Evolutionary conservation across 306 rosid genomes (phyloP).

Genomic region (Gynostemma pentaphyllum): DNA sequence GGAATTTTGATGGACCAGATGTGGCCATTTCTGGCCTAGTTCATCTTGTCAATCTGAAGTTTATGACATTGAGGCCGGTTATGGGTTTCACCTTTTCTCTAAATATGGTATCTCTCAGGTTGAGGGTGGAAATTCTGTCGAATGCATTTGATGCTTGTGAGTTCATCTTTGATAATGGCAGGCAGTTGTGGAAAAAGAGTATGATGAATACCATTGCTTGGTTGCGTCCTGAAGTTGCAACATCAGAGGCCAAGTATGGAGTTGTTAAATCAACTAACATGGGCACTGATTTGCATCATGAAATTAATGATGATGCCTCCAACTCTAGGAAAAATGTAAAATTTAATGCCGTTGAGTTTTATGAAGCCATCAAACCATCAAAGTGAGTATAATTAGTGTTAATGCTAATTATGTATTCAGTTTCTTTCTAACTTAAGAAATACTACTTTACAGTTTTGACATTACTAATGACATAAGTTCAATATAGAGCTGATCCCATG

Average conservation of each 20-base stretch:
- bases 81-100: constrained; percentile 31
- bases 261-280: constrained; percentile 28
- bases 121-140: constrained; percentile 66
- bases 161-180: constrained; percentile 56
- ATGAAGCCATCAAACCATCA: constrained; percentile 88
- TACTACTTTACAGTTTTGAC: neutral
- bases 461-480: constrained; percentile 9
- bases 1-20: constrained; percentile 75
- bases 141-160: constrained; percentile 62
- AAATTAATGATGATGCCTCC: constrained; percentile 22
- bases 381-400: constrained; percentile 49
- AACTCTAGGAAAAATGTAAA: constrained; percentile 24
- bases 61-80: constrained; percentile 57
- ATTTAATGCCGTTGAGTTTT: constrained; percentile 66
- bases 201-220: constrained; percentile 79
- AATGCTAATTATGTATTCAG: neutral
- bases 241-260: constrained; percentile 66
- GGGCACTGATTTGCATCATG: constrained; percentile 34
- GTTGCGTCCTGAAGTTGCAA: constrained; percentile 76
- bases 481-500: constrained; percentile 57
- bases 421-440: neutral
- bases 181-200: constrained; percentile 83
- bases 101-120: constrained; percentile 37
- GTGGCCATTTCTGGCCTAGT: constrained; percentile 73
- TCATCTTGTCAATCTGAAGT: constrained; percentile 73